Evolutionary conservation across 2,329 filamentous ascomycete species (phyloP).

Genomic region (Parascedosporium putredinis): DNA sequence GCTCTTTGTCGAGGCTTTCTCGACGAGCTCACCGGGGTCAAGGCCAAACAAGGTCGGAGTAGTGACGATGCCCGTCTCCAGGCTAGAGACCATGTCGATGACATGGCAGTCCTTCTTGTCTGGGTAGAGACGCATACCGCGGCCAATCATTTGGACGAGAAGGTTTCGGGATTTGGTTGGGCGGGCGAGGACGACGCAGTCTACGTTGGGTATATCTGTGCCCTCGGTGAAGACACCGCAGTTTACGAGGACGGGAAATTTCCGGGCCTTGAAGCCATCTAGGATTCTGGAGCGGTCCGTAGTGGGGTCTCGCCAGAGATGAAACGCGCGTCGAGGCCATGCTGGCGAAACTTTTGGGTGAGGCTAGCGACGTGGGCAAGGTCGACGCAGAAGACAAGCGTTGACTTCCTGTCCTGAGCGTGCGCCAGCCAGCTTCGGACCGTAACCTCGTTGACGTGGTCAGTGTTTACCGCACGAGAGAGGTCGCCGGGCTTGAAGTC

Average conservation of each 20-base stretch:
- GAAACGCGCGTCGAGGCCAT: slow-evolving; percentile 73
- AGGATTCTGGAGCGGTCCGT: slow-evolving; percentile 59
- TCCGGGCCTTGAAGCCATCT: slow-evolving; percentile 61
- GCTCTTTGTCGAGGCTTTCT: slow-evolving; percentile 51
- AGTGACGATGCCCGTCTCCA: slow-evolving; percentile 77
- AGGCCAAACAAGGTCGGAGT: slow-evolving; percentile 89
- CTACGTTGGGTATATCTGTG: slow-evolving; percentile 94
- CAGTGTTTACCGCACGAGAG: slow-evolving; percentile 73
- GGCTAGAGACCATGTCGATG: slow-evolving; percentile 87
- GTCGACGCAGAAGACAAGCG: slow-evolving; percentile 90
- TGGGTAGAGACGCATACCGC: slow-evolving; percentile 74
- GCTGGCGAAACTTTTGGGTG: slow-evolving; percentile 62
- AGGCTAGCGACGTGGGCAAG: slow-evolving; percentile 68
- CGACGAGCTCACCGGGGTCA: slow-evolving; percentile 68
- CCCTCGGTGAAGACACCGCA: slow-evolving; percentile 96
- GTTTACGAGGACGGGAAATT: slow-evolving; percentile 84
- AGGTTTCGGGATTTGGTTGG: slow-evolving; percentile 90
- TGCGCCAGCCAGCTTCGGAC: slow-evolving; percentile 79
- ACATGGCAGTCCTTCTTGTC: slow-evolving; percentile 85
- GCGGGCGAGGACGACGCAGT: slow-evolving; percentile 79
- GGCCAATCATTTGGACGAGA: slow-evolving; percentile 93
- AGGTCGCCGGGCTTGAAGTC: slow-evolving; percentile 76
- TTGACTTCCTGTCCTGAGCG: slow-evolving; percentile 65
- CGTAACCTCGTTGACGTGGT: slow-evolving; percentile 70
- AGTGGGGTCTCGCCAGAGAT: slow-evolving; percentile 75